Evolutionary conservation across 2,329 filamentous ascomycete genomes (phyloP).

Genomic region (Hypoxylon sp.): DNA sequence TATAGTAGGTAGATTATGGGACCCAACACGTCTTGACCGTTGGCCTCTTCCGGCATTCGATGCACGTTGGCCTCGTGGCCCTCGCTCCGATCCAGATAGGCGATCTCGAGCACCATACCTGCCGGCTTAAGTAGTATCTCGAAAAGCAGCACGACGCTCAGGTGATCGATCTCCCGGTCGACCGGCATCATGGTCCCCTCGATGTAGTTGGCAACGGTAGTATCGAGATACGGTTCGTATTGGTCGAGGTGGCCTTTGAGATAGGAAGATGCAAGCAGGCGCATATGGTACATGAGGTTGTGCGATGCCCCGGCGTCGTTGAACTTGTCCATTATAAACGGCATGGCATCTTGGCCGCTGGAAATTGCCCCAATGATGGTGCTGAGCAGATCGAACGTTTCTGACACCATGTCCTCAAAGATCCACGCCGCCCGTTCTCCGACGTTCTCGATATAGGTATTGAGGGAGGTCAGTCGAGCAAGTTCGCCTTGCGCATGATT

Average conservation of each 20-base stretch:
- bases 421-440: conserved; percentile 78
- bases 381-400: conserved; percentile 75
- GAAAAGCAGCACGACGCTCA: conserved; percentile 82
- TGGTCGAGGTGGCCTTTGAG: conserved; percentile 78
- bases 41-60: conserved; percentile 69
- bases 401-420: conserved; percentile 86
- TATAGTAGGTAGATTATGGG: conserved; percentile 70
- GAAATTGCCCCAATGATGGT: conserved; percentile 70
- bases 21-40: conserved; percentile 59
- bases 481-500: conserved; percentile 76
- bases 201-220: conserved; percentile 68
- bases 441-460: conserved; percentile 74
- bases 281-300: conserved; percentile 84
- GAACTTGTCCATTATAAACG: conserved; percentile 73
- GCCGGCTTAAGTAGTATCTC: conserved; percentile 84
- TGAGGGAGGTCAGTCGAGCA: conserved; percentile 77
- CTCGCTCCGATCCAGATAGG: conserved; percentile 88
- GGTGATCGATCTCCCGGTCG: conserved; percentile 87
- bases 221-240: conserved; percentile 78
- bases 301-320: conserved; percentile 77
- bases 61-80: conserved; percentile 81
- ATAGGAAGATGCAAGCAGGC: conserved; percentile 86
- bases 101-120: conserved; percentile 84
- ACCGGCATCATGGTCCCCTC: conserved; percentile 79
- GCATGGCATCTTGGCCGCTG: conserved; percentile 67